Base-by-base conservation (phyloP, 257 asterid genomes). In the Jacaranda mimosifolia region DNA sequence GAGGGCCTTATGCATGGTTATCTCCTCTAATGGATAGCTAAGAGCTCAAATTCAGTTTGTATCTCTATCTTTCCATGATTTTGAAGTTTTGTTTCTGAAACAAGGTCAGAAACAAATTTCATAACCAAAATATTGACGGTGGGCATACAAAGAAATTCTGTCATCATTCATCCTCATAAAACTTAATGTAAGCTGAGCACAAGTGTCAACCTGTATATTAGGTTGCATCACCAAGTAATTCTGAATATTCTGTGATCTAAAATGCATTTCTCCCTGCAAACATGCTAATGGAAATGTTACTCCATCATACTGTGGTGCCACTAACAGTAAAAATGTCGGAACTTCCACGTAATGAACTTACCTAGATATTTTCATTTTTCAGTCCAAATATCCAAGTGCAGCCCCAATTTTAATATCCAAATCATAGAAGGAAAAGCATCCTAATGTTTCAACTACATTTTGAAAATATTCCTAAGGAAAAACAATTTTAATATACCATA, bases 261-360 rank as follows among this genome's bases (percentile, higher is more conserved):
- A 67, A 32, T 76, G 81, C 67, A 83, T 21, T 56, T 72, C 70
- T 10, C 76, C 75, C 74, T 72, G 86, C 63, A 75, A 62, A 68
- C 63, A 40, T 70, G 68, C 48, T 64, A 45, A 10, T 35, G 53
- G 38, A 79, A 53, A 71, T 66, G 12, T 58, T 55, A 46, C 36
- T 51, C n/a, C 7, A 35, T 21, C 11, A 12, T 49, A 40, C 21
- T 7, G 51, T 49, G 9, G 58, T 17, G 6, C 42, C 68, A 15
- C 46, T 42, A 32, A 46, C 14, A 35, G 32, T 14, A 11, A 4
- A 32, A 40, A 32, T 32, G 17, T 38, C 39, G 36, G 52, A 42
- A 43, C 11, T 58, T 58, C 19, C 17, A 51, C 15, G 10, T 36
- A 53, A 32, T 49, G 67, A 43, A 57, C 12, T 62, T 57, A 15